Conservation (phyloP, 208 protist genomes). For the Trypanosoma congolense region DNA sequence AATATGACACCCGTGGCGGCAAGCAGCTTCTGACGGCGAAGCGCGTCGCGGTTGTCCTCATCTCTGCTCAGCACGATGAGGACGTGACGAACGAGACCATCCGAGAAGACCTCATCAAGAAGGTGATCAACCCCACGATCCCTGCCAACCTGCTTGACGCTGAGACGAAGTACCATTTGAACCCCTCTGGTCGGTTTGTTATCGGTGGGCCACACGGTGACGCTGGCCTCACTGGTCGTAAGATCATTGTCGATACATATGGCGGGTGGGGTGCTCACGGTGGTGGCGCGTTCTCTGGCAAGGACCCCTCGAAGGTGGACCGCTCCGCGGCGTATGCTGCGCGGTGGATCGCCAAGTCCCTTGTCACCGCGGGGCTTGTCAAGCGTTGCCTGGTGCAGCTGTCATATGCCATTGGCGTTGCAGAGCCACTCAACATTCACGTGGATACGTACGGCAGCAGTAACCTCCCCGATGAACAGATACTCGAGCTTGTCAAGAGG, state of each 20-base stretch:
- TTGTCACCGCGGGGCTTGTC: conserved; percentile 94
- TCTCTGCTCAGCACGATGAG: conserved; percentile 98
- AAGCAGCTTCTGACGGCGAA: conserved; percentile 87
- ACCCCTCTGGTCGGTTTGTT: conserved; percentile 99
- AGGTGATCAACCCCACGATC: conserved; percentile 95
- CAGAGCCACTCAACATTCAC: conserved; percentile 96
- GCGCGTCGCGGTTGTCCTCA: conserved; percentile 97
- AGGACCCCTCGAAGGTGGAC: conserved; percentile 99
- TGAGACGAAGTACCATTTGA: conserved; percentile 97
- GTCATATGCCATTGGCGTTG: conserved; percentile 99
- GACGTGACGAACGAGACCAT: conserved; percentile 94
- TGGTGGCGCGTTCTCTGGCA: conserved; percentile 99
- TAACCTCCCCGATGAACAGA: conserved; percentile 66
- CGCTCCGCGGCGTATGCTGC: conserved; percentile 98
- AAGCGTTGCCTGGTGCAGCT: conserved; percentile 97
- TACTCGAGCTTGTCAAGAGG: conserved; percentile 90
- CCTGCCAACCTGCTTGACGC: conserved; percentile 92
- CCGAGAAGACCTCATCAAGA: conserved; percentile 87
- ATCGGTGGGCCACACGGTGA: conserved; percentile 99
- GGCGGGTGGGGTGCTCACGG: conserved; percentile 99
- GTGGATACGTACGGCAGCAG: conserved; percentile 99
- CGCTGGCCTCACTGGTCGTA: conserved; percentile 99
- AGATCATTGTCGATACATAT: conserved; percentile 99
- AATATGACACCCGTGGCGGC: conserved; percentile 83
- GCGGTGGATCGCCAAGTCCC: conserved; percentile 99